phyloP scores from a whole-genome alignment of 345 rosid species.

The Dovyalis caffra region DNA sequence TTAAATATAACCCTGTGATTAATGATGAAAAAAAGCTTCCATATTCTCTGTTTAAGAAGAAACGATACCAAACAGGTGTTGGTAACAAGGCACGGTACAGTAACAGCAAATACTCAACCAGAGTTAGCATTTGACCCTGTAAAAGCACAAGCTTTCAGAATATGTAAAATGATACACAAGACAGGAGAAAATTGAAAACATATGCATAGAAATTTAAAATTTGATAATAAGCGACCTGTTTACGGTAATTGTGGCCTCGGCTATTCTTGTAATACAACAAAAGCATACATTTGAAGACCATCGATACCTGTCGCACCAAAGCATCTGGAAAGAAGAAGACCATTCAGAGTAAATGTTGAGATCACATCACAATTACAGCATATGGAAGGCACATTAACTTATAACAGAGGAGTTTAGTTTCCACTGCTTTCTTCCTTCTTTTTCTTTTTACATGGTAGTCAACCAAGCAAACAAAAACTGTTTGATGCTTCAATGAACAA shows the following conservation, averaged over 20 bases:
- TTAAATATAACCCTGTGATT: conserved; percentile 76
- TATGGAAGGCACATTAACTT: neutral
- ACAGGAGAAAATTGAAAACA: neutral
- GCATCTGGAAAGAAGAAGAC: conserved; percentile 41
- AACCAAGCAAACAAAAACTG: neutral
- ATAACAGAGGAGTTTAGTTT: neutral
- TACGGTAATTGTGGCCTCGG: conserved; percentile 46
- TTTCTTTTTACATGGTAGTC: neutral
- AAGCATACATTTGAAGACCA: conserved; percentile 54
- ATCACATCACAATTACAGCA: neutral
- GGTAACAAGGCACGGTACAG: conserved; percentile 79
- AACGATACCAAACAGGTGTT: conserved; percentile 89
- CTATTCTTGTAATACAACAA: conserved; percentile 58
- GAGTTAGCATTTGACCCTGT: conserved; percentile 81
- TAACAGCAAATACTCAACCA: conserved; percentile 67
- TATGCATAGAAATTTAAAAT: neutral
- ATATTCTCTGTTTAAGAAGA: conserved; percentile 80
- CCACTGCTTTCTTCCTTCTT: neutral
- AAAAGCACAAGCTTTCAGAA: conserved; percentile 15
- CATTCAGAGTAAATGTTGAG: neutral
- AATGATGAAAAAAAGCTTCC: conserved; percentile 86
- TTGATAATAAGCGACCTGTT: conserved; percentile 41
- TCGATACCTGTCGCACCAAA: conserved; percentile 54
- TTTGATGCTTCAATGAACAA: neutral
- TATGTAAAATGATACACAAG: neutral